These are phyloP conservation scores for Penicilliopsis zonata DNA, from an alignment of 495 filamentous ascomycete genomes.

Conservation along the genomic window DNA sequence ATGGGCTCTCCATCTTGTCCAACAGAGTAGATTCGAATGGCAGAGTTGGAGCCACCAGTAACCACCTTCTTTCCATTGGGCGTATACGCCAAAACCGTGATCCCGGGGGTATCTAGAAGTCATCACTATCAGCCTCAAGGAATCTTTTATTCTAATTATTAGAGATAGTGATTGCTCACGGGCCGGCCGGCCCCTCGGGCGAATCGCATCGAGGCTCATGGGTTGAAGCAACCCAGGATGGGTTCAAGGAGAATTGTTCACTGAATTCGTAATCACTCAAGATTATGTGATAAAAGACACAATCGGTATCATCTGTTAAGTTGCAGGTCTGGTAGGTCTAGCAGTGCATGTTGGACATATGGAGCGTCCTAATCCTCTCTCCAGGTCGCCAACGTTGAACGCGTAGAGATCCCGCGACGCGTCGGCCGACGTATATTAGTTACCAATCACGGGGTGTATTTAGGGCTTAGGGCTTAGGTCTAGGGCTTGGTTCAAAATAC, in stretches of 20 bases:
- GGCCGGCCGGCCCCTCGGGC: constrained; percentile 33
- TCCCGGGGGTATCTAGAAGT: constrained; percentile 50
- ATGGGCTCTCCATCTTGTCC: constrained; percentile 82
- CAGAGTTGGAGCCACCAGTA: constrained; percentile 83
- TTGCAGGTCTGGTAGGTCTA: background rate
- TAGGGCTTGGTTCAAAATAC: constrained; percentile 10
- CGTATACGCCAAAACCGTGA: constrained; percentile 54
- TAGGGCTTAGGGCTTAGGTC: constrained; percentile 30
- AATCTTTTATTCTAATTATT: background rate
- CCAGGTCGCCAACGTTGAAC: constrained; percentile 5
- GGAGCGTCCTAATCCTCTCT: background rate
- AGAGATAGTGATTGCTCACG: constrained; percentile 17
- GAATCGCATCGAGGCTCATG: constrained; percentile 29
- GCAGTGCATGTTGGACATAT: background rate
- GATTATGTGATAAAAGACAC: too few species aligned
- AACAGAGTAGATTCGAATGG: constrained; percentile 79
- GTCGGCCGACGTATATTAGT: constrained; percentile 16
- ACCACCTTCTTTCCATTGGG: constrained; percentile 59
- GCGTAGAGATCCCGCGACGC: constrained; percentile 15
- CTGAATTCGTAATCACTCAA: background rate
- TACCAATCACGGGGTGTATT: constrained; percentile 12
- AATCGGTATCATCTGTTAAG: background rate
- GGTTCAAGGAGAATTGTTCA: constrained; percentile 1
- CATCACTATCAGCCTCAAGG: constrained; percentile 5
- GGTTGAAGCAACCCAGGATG: constrained; percentile 1